Percentiles rank a stretch among this genome's conserved stretches.
Conservation (phyloP, 805 yeast genomes). For the Torulaspora gathmanii region DNA sequence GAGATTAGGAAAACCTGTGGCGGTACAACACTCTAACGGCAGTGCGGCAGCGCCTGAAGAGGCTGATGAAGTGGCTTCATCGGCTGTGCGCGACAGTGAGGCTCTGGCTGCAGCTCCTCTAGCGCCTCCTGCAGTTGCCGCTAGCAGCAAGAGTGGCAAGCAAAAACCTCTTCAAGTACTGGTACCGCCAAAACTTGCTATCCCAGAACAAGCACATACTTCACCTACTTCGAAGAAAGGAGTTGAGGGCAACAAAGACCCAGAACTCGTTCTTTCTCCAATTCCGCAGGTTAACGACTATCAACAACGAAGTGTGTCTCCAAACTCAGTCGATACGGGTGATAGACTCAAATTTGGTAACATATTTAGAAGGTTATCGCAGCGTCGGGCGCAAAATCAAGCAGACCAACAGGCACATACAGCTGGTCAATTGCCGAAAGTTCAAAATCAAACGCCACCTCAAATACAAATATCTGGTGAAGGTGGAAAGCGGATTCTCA, state of each 20-base stretch:
- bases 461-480: constrained; percentile 14
- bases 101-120: constrained; percentile 4
- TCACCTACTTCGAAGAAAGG: constrained; percentile 40
- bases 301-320: constrained; percentile 35
- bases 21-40: constrained; percentile 4
- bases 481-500: constrained; percentile 11
- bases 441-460: constrained; percentile 9
- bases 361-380: constrained; percentile 36
- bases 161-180: constrained; percentile 21
- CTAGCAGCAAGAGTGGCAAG: constrained; percentile 4
- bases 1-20: constrained; percentile 12
- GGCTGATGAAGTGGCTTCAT: not conserved
- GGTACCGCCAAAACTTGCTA: constrained; percentile 41
- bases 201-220: constrained; percentile 48
- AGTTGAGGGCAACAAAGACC: constrained; percentile 23
- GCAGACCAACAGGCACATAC: constrained; percentile 13
- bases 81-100: not conserved
- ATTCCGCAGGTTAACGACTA: constrained; percentile 32
- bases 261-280: constrained; percentile 30
- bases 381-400: constrained; percentile 26
- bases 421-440: constrained; percentile 12
- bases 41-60: constrained; percentile 4
- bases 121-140: constrained; percentile 6
- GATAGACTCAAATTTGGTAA: constrained; percentile 33
- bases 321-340: constrained; percentile 16